Evolutionary conservation across 306 rosid genomes (phyloP), one percentile per base, ranked within the genome.

Genomic region (Arachis hypogaea): DNA sequence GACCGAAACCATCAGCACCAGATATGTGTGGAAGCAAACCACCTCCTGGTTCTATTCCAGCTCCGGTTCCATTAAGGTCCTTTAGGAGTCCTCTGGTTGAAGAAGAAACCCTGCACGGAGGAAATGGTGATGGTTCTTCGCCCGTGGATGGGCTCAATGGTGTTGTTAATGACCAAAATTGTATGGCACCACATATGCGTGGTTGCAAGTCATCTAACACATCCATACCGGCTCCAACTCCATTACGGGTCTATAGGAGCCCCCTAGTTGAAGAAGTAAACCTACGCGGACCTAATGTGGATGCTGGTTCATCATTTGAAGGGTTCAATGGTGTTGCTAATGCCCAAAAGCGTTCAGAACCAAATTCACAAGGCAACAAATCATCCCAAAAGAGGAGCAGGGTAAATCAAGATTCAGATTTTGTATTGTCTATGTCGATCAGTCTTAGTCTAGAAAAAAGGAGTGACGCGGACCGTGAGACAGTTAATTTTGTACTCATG

Each of bases 11-110:
- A 59, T 7, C 59, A 12, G 45, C 52, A 3, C 18, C 11, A 2
- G 29, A 36, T n/a, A 7, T 43, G 63, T 62, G 41, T 3, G 77
- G 77, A 29, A 44, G 76, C 43, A 78, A 68, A 33, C 41, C 80
- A 49, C 66, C 80, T 14, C 74, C 80, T 52, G n/a, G 60, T 76
- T 68, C 77, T 2, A 77, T 57, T 3, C 87, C 88, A 0, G 73
- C 85, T 78, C 87, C 88, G 0, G 62, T 82, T 78, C 91, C 91
- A 1, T 11, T 88, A 29, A 80, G 83, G 69, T 69, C 87, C 11
- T 84, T 66, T 29, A 77, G 84, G 58, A 74, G 74, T 12, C 81
- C 81, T 3, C 6, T 28, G 7, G 77, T 28, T 28, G 80, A 57
- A 47, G 80, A 69, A 63, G 29, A 11, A 66, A 29, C 61, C 66